These are phyloP conservation scores for Abortiporus biennis DNA, from an alignment of 1,284 basidiomycete species.

Conservation along the genomic window DNA sequence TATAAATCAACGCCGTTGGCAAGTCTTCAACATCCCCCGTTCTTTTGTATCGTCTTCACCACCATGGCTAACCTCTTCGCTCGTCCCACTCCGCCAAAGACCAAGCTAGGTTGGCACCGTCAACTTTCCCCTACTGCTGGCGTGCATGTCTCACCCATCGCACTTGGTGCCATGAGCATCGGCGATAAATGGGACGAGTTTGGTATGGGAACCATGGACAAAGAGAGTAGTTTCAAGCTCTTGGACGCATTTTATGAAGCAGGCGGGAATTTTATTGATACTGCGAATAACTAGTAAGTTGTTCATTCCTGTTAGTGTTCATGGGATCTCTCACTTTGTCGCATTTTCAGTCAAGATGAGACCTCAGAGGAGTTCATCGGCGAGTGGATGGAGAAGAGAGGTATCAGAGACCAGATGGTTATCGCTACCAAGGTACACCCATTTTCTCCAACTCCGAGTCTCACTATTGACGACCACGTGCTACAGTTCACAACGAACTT, in stretches of 20 bases:
- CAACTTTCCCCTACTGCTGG: constrained; percentile 30
- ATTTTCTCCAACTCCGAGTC: background rate
- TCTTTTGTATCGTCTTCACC: too few relatives aligned
- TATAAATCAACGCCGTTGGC: too few relatives aligned
- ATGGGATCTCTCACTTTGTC: background rate
- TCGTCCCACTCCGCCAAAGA: constrained; percentile 9
- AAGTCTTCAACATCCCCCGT: too few relatives aligned
- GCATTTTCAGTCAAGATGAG: constrained; percentile 20
- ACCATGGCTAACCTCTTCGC: too few relatives aligned
- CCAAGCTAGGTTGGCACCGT: constrained; percentile 38
- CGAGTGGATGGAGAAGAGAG: constrained; percentile 34
- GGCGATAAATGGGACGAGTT: constrained; percentile 35
- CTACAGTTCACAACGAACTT: constrained; percentile 30
- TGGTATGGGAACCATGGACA: constrained; percentile 30
- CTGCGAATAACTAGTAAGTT: constrained; percentile 12
- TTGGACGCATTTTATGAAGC: constrained; percentile 16
- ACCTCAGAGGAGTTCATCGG: too few relatives aligned
- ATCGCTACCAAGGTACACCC: constrained; percentile 33
- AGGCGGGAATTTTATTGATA: constrained; percentile 15
- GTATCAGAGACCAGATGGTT: constrained; percentile 36
- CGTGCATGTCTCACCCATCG: constrained; percentile 39
- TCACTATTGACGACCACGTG: background rate
- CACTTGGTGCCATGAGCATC: constrained; percentile 44
- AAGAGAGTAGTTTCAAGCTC: too few relatives aligned
- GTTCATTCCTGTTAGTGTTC: background rate